Base-by-base conservation (phyloP, 1,284 basidiomycete genomes). In the Heterobasidion annosum region DNA sequence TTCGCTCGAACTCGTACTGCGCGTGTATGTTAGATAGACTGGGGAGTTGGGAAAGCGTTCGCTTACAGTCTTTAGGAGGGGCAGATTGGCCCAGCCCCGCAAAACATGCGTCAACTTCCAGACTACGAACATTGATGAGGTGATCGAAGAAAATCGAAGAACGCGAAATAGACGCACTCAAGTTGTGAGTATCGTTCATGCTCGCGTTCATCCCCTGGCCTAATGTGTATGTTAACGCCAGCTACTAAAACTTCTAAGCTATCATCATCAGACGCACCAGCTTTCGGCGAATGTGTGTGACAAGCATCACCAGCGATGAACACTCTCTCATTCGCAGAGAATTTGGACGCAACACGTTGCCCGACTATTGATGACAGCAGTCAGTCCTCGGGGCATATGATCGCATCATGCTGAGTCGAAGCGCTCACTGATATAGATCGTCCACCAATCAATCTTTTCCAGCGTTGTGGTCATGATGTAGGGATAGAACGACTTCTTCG, bases 221-320 rank as follows among this genome's bases (percentile, higher is more conserved):
- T 72, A 1, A 4, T 0, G 81, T 69, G 72, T 84, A 50, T 4
- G 19, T 16, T 25, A 4, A 51, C 25, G 3, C 15, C 10, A 16
- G 25, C 12, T 13, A 15, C 34, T 8, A 8, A 16, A 13, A n/a
- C 9, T 19, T 33, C 46, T 34, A 12, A 48, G 18, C 33, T 10
- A 35, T n/a, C 13, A n/a, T 12, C 8, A 6, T 8, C 8, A 8
- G 35, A 53, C 63, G 8, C 18, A 62, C 67, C 68, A 5, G 77
- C 77, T 60, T 81, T 93, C 0, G 90, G 90, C 0, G 88, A 91
- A 68, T 93, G 91, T 0, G 91, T 93, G 63, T 93, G 91, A 62
- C 83, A 90, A 1, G 85, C 85, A 68, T 90, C 87, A 1, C 89
- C 88, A 1, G 83, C 87, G 58, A 92, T 91, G 67, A 92, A 92